Base-by-base conservation (phyloP, 495 filamentous ascomycete species). In the Letharia columbiana region DNA sequence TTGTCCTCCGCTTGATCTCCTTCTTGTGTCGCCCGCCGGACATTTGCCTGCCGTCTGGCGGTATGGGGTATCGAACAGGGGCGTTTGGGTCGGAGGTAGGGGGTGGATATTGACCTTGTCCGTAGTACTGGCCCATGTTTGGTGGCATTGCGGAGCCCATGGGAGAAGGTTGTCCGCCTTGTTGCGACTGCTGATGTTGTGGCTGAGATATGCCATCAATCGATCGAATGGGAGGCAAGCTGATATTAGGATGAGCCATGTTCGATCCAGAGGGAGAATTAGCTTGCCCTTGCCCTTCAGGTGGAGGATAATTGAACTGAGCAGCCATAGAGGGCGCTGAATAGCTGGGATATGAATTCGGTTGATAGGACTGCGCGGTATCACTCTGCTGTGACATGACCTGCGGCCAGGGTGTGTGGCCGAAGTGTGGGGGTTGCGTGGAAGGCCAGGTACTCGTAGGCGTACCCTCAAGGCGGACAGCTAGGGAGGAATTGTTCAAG, bases 1-100 rank as follows among this genome's bases (percentile, higher is more conserved):
- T 98, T 52, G 94, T 98, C 71, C 94, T 85, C 71, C 94, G 86
- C 82, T 98, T 98, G 75, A 98, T 96, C 79, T 98, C 94, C 83
- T 98, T 97, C 80, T 97, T 98, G 77, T 95, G 91, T 68, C 92
- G 83, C 44, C 89, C 88, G 61, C 90, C 86, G 40, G 87, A 87
- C 77, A 96, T 79, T 69, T 91, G 85, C 58, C 87, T 86, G 67
- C 83, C 80, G 70, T 84, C 86, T 64, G 78, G 79, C 45, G 83
- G 82, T 58, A 88, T 76, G 44, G 80, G 80, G 72, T 85, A 90
- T 73, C 81, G 87, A 78, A 86, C 79, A 74, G 69, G 74, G 71
- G 75, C 61, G 71, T 76, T 73, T 62, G 73, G 72, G 66, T 75
- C 68, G 60, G 75, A 70, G 63, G 76, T 70, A 72, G 75, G 75